A percentile compares a stretch with the other conserved stretches of the same genome.
Conservation (phyloP, 495 filamentous ascomycete species). For the Aspergillus diversus region DNA sequence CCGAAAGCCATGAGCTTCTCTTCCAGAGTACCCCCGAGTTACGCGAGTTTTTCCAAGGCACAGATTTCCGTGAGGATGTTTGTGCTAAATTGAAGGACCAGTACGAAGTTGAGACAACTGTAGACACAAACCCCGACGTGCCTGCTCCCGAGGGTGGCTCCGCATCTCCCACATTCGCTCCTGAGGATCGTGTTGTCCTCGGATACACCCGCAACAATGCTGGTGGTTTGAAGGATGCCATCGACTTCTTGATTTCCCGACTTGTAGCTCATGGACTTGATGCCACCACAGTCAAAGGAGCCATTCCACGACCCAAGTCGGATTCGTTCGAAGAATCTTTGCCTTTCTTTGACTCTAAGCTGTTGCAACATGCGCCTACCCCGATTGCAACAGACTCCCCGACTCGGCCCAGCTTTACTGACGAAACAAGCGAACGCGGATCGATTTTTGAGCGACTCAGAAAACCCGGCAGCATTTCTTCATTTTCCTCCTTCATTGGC, state of each 20-base stretch:
- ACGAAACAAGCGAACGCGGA: conserved; percentile 77
- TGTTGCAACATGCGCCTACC: conserved; percentile 86
- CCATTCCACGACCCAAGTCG: conserved; percentile 93
- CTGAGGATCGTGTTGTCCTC: conserved; percentile 61
- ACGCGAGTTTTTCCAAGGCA: conserved; percentile 74
- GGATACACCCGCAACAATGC: conserved; percentile 96
- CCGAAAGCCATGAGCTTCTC: conserved; percentile 88
- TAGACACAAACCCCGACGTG: conserved; percentile 55
- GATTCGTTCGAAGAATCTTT: conserved; percentile 97
- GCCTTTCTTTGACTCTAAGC: conserved; percentile 93
- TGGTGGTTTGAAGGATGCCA: conserved; percentile 91
- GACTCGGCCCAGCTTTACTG: conserved; percentile 73
- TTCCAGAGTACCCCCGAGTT: conserved; percentile 74
- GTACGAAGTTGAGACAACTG: conserved; percentile 83
- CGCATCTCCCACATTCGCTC: conserved; percentile 37
- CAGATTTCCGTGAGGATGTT: conserved; percentile 76
- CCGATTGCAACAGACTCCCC: conserved; percentile 82
- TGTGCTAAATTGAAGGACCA: conserved; percentile 83
- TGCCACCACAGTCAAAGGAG: conserved; percentile 82
- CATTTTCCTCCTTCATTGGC: conserved; percentile 88
- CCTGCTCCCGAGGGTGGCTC: conserved; percentile 38
- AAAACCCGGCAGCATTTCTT: conserved; percentile 91
- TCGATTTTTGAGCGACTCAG: conserved; percentile 87
- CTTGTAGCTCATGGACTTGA: conserved; percentile 85
- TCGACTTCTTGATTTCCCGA: conserved; percentile 86